These are phyloP conservation scores for Colletotrichum brevisporum DNA, from an alignment of 2,329 filamentous ascomycete genomes.

Conservation along the genomic window DNA sequence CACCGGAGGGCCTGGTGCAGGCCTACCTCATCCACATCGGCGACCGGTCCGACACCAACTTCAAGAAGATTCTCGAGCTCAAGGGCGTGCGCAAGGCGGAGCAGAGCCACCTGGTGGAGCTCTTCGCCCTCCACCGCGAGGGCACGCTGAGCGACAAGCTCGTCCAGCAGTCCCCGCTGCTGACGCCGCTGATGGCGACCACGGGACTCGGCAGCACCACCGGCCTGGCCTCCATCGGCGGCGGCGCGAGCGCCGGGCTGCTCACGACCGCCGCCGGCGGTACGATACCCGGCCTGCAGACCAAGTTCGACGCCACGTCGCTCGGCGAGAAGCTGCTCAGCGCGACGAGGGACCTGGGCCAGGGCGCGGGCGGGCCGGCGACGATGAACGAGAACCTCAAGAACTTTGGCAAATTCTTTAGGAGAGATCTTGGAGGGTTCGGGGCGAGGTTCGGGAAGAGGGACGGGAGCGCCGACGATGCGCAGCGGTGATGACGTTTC, in stretches of 20 bases:
- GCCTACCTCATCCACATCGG: constrained; percentile 98
- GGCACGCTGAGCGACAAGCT: constrained; percentile 79
- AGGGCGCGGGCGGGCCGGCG: constrained; percentile 57
- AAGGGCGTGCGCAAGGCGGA: constrained; percentile 93
- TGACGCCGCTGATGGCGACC: constrained; percentile 74
- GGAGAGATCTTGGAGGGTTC: constrained; percentile 84
- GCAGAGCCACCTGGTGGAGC: constrained; percentile 84
- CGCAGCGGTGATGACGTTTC: constrained; percentile 41
- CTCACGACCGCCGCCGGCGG: constrained; percentile 51
- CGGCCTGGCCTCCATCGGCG: constrained; percentile 51
- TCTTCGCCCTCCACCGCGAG: constrained; percentile 86
- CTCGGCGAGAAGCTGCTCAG: constrained; percentile 91
- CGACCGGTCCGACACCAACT: constrained; percentile 93
- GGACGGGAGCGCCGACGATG: constrained; percentile 56
- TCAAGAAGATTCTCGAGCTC: constrained; percentile 94
- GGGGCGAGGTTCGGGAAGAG: constrained; percentile 80
- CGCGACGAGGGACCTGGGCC: constrained; percentile 86
- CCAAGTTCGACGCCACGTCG: constrained; percentile 83
- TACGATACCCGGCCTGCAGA: constrained; percentile 54
- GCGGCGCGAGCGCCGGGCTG: constrained; percentile 56
- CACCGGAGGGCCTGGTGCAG: constrained; percentile 94
- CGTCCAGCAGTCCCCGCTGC: constrained; percentile 76
- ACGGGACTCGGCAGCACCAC: constrained; percentile 53
- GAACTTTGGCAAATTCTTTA: constrained; percentile 97
- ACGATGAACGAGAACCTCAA: constrained; percentile 94